These are phyloP conservation scores for Dionaea muscipula DNA, from an alignment of 179 eudicot species.

Conservation along the genomic window DNA sequence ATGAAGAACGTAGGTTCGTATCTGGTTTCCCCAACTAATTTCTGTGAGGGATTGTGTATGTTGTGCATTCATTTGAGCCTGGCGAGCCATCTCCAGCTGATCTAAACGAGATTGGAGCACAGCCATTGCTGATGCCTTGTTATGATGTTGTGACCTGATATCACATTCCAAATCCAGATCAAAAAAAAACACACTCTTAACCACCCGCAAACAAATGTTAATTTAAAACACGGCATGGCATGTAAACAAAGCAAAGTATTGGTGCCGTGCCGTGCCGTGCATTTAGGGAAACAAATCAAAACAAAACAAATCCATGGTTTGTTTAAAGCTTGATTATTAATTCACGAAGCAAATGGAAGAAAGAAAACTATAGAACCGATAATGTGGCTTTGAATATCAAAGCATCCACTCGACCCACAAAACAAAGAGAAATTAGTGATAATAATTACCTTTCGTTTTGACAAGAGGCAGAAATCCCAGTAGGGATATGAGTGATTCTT, in stretches of 20 bases:
- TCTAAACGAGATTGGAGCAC: conserved; percentile 93
- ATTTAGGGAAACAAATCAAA: no score
- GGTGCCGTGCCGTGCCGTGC: no score
- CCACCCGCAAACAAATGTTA: no score
- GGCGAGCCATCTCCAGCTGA: conserved; percentile 94
- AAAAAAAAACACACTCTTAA: no score
- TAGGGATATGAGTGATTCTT: conserved; percentile 84
- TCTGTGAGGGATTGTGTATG: conserved; percentile 91
- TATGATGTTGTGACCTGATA: conserved; percentile 82
- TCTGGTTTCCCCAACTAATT: conserved; percentile 91
- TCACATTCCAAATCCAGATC: not conserved
- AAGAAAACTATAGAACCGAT: no score
- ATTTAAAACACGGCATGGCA: no score
- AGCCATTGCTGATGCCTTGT: conserved; percentile 89
- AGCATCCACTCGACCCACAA: not conserved
- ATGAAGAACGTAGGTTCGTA: conserved; percentile 84
- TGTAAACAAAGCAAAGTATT: no score
- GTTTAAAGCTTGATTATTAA: no score
- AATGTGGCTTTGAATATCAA: no score
- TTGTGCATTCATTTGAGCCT: conserved; percentile 82
- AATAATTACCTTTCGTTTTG: conserved; percentile 96
- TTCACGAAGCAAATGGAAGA: no score
- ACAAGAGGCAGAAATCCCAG: conserved; percentile 69
- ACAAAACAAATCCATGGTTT: no score
- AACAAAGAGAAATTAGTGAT: not conserved